Evolutionary conservation across 352 stramenopile species (phyloP), one percentile per base, ranked within the genome.

Genomic region (Phytophthora pseudosyringae): DNA sequence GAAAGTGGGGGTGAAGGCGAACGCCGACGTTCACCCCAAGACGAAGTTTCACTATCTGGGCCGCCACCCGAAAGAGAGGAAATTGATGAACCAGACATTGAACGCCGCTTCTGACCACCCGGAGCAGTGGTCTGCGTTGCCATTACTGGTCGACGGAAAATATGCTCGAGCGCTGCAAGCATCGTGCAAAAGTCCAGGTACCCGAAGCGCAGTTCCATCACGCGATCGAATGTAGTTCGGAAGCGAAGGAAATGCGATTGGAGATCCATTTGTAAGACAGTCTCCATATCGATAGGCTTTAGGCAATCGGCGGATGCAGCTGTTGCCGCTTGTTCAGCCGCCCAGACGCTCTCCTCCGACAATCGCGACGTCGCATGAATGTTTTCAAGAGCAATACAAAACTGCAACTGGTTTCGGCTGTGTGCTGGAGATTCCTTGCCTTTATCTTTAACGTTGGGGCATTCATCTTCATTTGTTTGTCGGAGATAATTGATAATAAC

Each of bases 131-230:
- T 39, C 28, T 53, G 52, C 11, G 56, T 46, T 9, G 46, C 33
- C 25, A 54, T 56, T 13, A 46, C 53, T 45, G 83, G 72, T 43
- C 71, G 78, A 12, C 61, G 63, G 9, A 89, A 47, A 13, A 90
- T 88, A 50, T 83, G 75, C 33, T 90, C 77, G 8, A 95, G 47
- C 5, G 86, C 81, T 21, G 73, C 74, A 6, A 87, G 64, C 8
- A 90, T 71, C 4, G 86, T 90, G 49, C 76, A 90, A 18, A 91
- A 90, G 41, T 95, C 88, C 61, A 95, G 58, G 51, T 95, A 95
- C 1, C 88, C 88, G 38, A 94, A 95, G 8, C 88, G 81, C 28
- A 95, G 63, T 32, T 94, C 83, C 62, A 95, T 81, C 25, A 93
- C 79, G 5, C 81, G 79, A 56, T 95, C 80, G 59, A 94, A 91